Evolutionary conservation across 805 yeast genomes (phyloP).

Genomic region (Cyberlindnera maclurae): DNA sequence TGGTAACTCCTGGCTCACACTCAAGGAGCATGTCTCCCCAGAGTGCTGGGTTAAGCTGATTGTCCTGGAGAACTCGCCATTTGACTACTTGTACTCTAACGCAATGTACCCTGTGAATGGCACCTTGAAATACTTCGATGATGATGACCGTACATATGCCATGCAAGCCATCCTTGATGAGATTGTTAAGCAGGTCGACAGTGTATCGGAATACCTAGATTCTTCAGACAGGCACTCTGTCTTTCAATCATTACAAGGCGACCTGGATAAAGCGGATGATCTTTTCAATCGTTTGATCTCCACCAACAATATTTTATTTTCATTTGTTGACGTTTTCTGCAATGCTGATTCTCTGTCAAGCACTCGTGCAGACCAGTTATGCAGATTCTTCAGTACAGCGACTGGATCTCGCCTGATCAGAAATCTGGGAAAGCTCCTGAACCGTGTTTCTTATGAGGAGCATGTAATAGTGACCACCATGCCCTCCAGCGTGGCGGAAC

Average conservation of each 20-base stretch:
- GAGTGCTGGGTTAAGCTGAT: constrained; percentile 43
- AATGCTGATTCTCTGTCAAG: constrained; percentile 45
- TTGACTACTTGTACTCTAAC: constrained; percentile 50
- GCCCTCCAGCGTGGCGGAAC: constrained; percentile 40
- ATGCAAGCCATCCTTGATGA: constrained; percentile 29
- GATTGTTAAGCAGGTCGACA: constrained; percentile 26
- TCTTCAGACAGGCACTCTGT: constrained; percentile 20
- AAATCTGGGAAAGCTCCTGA: constrained; percentile 38
- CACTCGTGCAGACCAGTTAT: constrained; percentile 26
- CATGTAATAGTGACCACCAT: constrained; percentile 39
- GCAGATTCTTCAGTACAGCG: constrained; percentile 34
- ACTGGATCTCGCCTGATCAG: constrained; percentile 35
- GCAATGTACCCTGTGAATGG: constrained; percentile 47
- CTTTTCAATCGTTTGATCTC: constrained; percentile 26
- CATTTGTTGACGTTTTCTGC: constrained; percentile 50
- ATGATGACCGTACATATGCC: constrained; percentile 44
- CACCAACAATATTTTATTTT: constrained; percentile 38
- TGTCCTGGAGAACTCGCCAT: constrained; percentile 48
- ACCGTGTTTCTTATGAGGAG: constrained; percentile 53
- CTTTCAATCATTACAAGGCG: constrained; percentile 19
- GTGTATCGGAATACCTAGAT: constrained; percentile 23
- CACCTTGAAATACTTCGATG: constrained; percentile 50
- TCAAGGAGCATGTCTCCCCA: constrained; percentile 29
- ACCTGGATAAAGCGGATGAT: constrained; percentile 14
- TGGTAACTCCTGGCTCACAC: constrained; percentile 23